phyloP scores from a whole-genome alignment of 2,329 filamentous ascomycete species.

The Aspergillus thermomutatus region DNA sequence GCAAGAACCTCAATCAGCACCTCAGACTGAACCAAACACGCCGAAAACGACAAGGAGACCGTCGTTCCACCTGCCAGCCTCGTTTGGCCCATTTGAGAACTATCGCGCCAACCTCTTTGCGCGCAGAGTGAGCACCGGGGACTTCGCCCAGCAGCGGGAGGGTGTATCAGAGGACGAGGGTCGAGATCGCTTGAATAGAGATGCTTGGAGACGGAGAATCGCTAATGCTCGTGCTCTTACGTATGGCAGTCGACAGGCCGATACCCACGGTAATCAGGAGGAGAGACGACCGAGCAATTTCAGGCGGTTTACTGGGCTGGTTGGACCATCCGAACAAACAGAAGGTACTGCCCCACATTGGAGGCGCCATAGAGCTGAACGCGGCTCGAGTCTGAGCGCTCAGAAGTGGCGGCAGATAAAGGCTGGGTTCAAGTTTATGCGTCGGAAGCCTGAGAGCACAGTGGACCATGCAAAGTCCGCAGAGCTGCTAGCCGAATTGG shows the following conservation, averaged over 20 bases:
- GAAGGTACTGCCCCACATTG: slow-evolving; percentile 61
- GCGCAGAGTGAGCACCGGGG: slow-evolving; percentile 64
- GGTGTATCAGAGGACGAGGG: slow-evolving; percentile 74
- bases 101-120: slow-evolving; percentile 52
- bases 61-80: slow-evolving; percentile 44
- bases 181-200: slow-evolving; percentile 57
- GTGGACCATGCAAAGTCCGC: slow-evolving; percentile 95
- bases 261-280: slow-evolving; percentile 47
- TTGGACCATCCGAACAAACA: slow-evolving; percentile 59
- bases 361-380: slow-evolving; percentile 53
- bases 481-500: slow-evolving; percentile 90
- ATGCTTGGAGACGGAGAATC: slow-evolving; percentile 59
- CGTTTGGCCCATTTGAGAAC: slow-evolving; percentile 45
- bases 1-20: slow-evolving; percentile 46
- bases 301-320: slow-evolving; percentile 61
- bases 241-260: slow-evolving; percentile 50
- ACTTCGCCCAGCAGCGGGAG: slow-evolving; percentile 56
- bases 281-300: slow-evolving; percentile 61
- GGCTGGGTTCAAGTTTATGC: slow-evolving; percentile 75
- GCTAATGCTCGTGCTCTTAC: slow-evolving; percentile 43
- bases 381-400: slow-evolving; percentile 67
- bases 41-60: slow-evolving; percentile 47
- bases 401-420: slow-evolving; percentile 94
- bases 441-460: slow-evolving; percentile 76
- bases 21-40: slow-evolving; percentile 66